Percentiles rank a stretch among this genome's conserved stretches.
These are phyloP conservation scores for Tolypocladium tropicale DNA, from an alignment of 2,329 filamentous ascomycete species.

Conservation along the genomic window DNA sequence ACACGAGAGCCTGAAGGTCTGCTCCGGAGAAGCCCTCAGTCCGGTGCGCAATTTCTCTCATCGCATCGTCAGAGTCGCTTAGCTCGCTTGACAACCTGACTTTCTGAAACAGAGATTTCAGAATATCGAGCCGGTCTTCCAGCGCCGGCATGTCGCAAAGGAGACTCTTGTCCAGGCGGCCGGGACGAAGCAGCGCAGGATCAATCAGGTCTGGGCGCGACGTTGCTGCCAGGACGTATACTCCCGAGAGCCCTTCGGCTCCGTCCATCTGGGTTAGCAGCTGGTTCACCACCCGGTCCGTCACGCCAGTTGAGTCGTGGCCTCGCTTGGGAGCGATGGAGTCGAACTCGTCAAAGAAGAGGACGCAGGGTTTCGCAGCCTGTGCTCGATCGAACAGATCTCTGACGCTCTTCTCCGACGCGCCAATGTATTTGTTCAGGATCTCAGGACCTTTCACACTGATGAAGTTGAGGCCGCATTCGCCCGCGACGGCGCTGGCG, in stretches of 20 bases:
- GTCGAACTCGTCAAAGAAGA: conserved; percentile 99
- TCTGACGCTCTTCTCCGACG: conserved; percentile 89
- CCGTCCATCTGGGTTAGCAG: conserved; percentile 98
- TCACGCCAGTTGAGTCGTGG: conserved; percentile 96
- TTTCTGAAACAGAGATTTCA: conserved; percentile 73
- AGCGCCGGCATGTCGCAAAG: conserved; percentile 79
- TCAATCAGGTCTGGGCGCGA: conserved; percentile 91
- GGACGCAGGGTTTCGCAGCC: conserved; percentile 82
- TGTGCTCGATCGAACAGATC: conserved; percentile 90
- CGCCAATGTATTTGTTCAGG: conserved; percentile 97
- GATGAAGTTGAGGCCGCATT: conserved; percentile 97
- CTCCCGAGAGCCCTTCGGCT: conserved; percentile 85
- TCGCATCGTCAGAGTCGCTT: conserved; percentile 38
- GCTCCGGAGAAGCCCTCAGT: conserved; percentile 92
- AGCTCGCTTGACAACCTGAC: conserved; percentile 63
- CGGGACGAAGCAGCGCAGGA: conserved; percentile 81
- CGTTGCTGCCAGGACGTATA: conserved; percentile 93
- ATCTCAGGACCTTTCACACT: conserved; percentile 97
- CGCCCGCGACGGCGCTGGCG: conserved; percentile 91
- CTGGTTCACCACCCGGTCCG: conserved; percentile 96
- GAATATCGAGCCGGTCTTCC: conserved; percentile 79
- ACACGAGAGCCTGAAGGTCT: conserved; percentile 87
- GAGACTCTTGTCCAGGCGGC: conserved; percentile 84
- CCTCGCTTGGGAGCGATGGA: conserved; percentile 94
- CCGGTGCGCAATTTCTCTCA: conserved; percentile 64